A percentile compares a stretch with the other conserved stretches of the same genome.
phyloP scores from a whole-genome alignment of 805 yeast genomes.

The Komagataella pseudopastoris region DNA sequence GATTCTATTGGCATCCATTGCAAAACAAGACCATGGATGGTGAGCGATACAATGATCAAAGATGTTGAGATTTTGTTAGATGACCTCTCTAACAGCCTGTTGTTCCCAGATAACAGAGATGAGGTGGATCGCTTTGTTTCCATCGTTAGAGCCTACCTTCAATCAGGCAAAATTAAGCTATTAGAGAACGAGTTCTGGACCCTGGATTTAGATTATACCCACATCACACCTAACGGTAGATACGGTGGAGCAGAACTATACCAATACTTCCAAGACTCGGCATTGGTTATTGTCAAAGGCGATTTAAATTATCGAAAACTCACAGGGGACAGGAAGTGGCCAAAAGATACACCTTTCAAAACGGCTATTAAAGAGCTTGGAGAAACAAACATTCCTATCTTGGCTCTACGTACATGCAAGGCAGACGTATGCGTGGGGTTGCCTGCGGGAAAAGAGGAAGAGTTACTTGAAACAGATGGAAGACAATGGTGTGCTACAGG shows the following conservation, averaged over 20 bases:
- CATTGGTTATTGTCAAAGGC: conserved; percentile 79
- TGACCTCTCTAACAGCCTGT: conserved; percentile 36
- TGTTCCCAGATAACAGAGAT: conserved; percentile 35
- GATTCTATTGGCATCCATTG: conserved; percentile 66
- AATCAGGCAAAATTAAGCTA: conserved; percentile 32
- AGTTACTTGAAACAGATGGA: conserved; percentile 41
- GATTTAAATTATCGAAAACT: conserved; percentile 92
- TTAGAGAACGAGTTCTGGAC: conserved; percentile 81
- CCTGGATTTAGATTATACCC: conserved; percentile 61
- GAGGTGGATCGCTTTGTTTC: conserved; percentile 36
- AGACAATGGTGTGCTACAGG: conserved; percentile 83
- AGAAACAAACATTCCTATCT: conserved; percentile 42
- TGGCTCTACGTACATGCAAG: conserved; percentile 84
- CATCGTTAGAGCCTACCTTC: conserved; percentile 27
- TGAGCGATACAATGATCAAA: conserved; percentile 82
- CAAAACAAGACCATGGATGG: conserved; percentile 93
- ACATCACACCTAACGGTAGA: conserved; percentile 35
- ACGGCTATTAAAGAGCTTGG: conserved; percentile 62
- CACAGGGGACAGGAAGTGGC: conserved; percentile 87
- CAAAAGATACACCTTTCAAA: conserved; percentile 59
- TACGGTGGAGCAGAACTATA: conserved; percentile 50
- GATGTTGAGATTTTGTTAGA: conserved; percentile 51
- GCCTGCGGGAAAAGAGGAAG: conserved; percentile 56
- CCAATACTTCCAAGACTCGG: conserved; percentile 45
- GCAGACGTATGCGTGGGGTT: conserved; percentile 93